phyloP scores from a whole-genome alignment of 352 stramenopile species.

The Phytophthora megakarya region DNA sequence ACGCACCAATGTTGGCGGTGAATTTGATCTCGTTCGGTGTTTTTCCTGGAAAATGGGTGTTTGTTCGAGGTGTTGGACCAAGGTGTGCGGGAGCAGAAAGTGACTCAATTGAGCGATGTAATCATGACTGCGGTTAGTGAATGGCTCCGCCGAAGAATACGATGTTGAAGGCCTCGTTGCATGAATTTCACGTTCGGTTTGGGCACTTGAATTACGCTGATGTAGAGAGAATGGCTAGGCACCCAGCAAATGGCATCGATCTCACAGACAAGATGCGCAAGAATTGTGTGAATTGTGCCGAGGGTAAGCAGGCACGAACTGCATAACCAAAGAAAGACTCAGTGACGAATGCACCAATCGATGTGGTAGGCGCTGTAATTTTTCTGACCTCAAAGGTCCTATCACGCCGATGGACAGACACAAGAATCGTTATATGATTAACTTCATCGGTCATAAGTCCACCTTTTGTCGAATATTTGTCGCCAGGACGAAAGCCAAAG shows the following conservation, averaged over 20 bases:
- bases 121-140: not conserved
- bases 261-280: not conserved
- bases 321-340: not conserved
- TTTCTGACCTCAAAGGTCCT: not conserved
- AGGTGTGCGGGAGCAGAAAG: not conserved
- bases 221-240: not conserved
- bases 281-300: not conserved
- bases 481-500: conserved; percentile 12
- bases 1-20: not conserved
- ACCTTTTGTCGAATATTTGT: conserved; percentile 22
- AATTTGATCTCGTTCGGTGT: not conserved
- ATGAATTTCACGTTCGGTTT: not conserved
- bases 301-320: not conserved
- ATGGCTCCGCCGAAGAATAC: not conserved
- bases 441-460: conserved; percentile 21
- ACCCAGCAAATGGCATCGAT: not conserved
- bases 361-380: not conserved
- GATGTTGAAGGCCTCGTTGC: not conserved
- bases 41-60: not conserved
- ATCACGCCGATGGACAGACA: conserved; percentile 6
- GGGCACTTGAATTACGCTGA: not conserved
- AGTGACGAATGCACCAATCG: not conserved
- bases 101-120: not conserved
- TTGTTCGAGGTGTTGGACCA: not conserved
- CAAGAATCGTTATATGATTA: conserved; percentile 25